Evolutionary conservation across 2,329 filamentous ascomycete species (phyloP), one percentile per base, ranked within the genome.

Genomic region (Sclerotinia glacialis): DNA sequence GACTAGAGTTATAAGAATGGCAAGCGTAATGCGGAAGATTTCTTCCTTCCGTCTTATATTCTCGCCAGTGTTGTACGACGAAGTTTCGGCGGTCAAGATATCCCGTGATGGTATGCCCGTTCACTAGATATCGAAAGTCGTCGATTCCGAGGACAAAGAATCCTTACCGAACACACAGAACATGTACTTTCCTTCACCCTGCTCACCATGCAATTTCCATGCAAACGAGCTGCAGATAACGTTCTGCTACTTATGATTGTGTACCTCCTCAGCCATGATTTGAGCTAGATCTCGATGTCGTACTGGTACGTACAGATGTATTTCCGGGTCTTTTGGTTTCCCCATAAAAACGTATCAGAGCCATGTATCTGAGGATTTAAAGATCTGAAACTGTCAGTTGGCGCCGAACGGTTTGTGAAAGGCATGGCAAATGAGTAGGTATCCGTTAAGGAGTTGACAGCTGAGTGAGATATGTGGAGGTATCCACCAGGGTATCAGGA

Each of bases 321-420:
- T 23, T 47, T 47, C 6, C n/a, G 28, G 44, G n/a, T 37, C n/a
- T 60, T 26, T 18, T 37, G 2, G n/a, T 49, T 60, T 60, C 14
- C 23, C n/a, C 21, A 18, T 8, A 37, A 11, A 44, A 34, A 21
- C 3, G 37, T 37, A 26, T 60, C 14, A 60, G 23, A 60, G 44
- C 28, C 8, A 60, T 60, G 44, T 44, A 37, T 26, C 44, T 12
- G n/a, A 49, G 58, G 21, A 49, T 60, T 31, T 60, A 44, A 49
- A 60, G 21, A 60, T 60, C 44, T 49, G 58, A 49, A 60, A 60
- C 58, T 49, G 44, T 60, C 44, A 49, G 28, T 34, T 60, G 44
- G 28, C 44, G 49, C 44, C n/a, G 7, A 49, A 42, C 58, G 44
- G 44, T 37, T 37, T 23, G 58, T 60, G 44, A 60, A 40, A 60